phyloP scores from a whole-genome alignment of 2,329 filamentous ascomycete genomes.

The Hortaea werneckii region DNA sequence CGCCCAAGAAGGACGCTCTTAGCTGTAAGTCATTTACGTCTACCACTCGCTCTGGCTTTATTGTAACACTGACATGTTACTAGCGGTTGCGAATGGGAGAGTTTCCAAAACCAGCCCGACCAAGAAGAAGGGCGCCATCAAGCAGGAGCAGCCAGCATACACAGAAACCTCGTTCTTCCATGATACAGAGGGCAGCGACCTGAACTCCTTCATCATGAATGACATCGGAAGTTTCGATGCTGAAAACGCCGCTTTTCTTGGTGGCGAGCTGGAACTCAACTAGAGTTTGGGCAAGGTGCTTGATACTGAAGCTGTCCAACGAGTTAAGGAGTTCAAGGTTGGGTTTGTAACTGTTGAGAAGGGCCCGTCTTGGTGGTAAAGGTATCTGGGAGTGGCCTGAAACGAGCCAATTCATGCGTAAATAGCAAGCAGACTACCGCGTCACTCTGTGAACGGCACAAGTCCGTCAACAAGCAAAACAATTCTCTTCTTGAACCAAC shows the following conservation, averaged over 20 bases:
- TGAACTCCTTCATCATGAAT: neutral
- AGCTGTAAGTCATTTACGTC: constrained; percentile 8
- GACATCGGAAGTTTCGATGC: neutral
- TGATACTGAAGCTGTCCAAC: too few relatives aligned
- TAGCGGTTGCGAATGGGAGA: constrained; percentile 17
- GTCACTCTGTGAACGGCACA: neutral
- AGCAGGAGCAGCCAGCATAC: constrained; percentile 14
- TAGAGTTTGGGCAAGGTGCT: neutral
- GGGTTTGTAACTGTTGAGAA: too few relatives aligned
- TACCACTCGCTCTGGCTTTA: neutral
- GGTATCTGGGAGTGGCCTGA: too few relatives aligned
- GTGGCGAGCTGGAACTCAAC: neutral
- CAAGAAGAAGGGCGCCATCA: constrained; percentile 14
- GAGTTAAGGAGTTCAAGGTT: too few relatives aligned
- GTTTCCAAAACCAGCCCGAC: constrained; percentile 14
- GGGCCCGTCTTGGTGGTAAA: too few relatives aligned
- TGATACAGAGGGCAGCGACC: neutral
- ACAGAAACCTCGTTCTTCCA: neutral
- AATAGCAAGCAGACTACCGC: neutral
- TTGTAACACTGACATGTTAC: neutral
- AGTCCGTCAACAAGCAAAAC: neutral
- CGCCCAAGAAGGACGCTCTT: constrained; percentile 17
- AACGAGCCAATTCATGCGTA: too few relatives aligned
- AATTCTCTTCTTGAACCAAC: neutral
- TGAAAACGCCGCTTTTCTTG: neutral